Evolutionary conservation across 2,329 filamentous ascomycete genomes (phyloP).

Genomic region (Dactylellina drechsleri): DNA sequence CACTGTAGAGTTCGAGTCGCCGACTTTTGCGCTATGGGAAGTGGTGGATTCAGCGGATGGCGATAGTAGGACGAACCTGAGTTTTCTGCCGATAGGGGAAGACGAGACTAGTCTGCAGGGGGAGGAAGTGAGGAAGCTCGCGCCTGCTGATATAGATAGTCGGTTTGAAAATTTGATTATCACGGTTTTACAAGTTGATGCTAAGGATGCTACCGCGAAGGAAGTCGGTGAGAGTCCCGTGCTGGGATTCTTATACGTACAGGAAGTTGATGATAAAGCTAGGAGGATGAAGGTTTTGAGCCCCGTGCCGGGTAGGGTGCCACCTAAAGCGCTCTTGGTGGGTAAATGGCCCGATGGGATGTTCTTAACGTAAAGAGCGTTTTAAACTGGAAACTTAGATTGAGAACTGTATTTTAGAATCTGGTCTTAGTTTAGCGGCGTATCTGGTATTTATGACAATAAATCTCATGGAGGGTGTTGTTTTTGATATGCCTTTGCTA

Average conservation of each 20-base stretch:
- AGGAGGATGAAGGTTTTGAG: slow-evolving; percentile 82
- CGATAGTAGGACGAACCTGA: slow-evolving; percentile 34
- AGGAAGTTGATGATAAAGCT: slow-evolving; percentile 82
- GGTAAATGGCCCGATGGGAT: slow-evolving; percentile 51
- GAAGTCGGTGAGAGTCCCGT: slow-evolving; percentile 82
- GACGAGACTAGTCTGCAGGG: slow-evolving; percentile 63
- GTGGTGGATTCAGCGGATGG: slow-evolving; percentile 66
- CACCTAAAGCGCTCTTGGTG: slow-evolving; percentile 77
- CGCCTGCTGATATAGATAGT: slow-evolving; percentile 58
- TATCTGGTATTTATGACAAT: not conserved
- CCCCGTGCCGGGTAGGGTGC: slow-evolving; percentile 83
- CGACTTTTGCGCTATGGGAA: slow-evolving; percentile 74
- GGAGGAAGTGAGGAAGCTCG: slow-evolving; percentile 71
- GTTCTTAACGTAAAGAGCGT: slow-evolving; percentile 32
- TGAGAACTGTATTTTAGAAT: not conserved
- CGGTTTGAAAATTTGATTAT: slow-evolving; percentile 81
- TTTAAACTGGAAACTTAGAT: not conserved
- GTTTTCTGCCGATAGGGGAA: slow-evolving; percentile 62
- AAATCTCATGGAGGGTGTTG: not conserved
- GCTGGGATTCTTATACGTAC: slow-evolving; percentile 90
- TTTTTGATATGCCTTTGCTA: too few species aligned
- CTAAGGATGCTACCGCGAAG: slow-evolving; percentile 73
- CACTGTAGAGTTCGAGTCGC: slow-evolving; percentile 78
- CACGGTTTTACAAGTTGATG: slow-evolving; percentile 81
- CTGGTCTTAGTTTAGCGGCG: not conserved